Conservation (phyloP, 148 eudicot species). For the Amaranthus cruentus region DNA sequence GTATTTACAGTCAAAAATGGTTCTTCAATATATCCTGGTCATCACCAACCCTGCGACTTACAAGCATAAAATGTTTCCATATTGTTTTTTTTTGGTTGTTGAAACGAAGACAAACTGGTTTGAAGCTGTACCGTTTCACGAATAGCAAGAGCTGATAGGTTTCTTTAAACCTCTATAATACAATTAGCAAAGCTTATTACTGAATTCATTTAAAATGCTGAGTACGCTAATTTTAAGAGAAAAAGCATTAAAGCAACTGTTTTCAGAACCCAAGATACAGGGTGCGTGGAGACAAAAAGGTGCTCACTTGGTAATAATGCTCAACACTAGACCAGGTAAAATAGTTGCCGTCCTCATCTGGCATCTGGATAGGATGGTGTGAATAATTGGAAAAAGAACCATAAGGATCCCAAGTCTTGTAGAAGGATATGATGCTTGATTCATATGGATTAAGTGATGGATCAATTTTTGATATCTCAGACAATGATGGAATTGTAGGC, state of each 20-base stretch:
- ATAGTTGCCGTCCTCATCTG: slow-evolving; percentile 56
- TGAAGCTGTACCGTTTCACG: too few species aligned
- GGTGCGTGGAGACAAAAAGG: not conserved
- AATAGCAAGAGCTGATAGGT: too few species aligned
- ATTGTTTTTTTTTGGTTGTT: too few species aligned
- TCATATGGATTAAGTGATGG: slow-evolving; percentile 70
- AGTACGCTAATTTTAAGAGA: not conserved
- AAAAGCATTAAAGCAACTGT: not conserved
- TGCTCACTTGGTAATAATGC: slow-evolving; percentile 89
- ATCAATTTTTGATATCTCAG: slow-evolving; percentile 86
- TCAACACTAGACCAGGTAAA: slow-evolving; percentile 87
- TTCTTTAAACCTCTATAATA: too few species aligned
- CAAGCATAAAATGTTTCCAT: too few species aligned
- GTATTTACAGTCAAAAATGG: too few species aligned
- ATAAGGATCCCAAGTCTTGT: slow-evolving; percentile 92
- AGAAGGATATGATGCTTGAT: slow-evolving; percentile 71
- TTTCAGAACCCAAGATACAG: not conserved
- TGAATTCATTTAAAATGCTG: too few species aligned
- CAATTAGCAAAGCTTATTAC: too few species aligned
- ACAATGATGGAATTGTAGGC: slow-evolving; percentile 70
- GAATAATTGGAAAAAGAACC: slow-evolving; percentile 98
- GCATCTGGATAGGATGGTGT: slow-evolving; percentile 74
- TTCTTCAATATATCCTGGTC: too few species aligned
- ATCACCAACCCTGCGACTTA: too few species aligned
- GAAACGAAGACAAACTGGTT: too few species aligned